A percentile compares a stretch with the other conserved stretches of the same genome.
phyloP scores from a whole-genome alignment of 345 rosid species.

The Isatis tinctoria region DNA sequence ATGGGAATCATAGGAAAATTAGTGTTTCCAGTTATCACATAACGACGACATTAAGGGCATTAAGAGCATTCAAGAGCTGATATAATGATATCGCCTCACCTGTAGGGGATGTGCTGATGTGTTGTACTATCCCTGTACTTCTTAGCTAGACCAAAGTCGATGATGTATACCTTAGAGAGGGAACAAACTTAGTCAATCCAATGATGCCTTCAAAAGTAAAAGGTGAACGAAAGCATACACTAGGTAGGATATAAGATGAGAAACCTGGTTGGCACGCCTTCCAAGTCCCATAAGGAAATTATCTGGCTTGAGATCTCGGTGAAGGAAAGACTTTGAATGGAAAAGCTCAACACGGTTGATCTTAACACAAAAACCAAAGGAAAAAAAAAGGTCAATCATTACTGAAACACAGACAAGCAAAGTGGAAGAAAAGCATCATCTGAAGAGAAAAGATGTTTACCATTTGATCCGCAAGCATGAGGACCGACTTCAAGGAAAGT shows the following conservation, averaged over 20 bases:
- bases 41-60: not conserved
- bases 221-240: not conserved
- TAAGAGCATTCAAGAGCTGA: not conserved
- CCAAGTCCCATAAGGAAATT: slow-evolving; percentile 61
- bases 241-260: not conserved
- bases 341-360: slow-evolving; percentile 19
- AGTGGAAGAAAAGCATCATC: not conserved
- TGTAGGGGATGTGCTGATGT: slow-evolving; percentile 53
- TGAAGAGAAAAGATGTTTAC: slow-evolving; percentile 25
- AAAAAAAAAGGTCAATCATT: not conserved
- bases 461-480: slow-evolving; percentile 73
- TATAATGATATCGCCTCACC: slow-evolving; percentile 22
- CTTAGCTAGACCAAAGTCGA: slow-evolving; percentile 62
- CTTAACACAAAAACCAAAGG: not conserved
- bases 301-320: slow-evolving; percentile 59
- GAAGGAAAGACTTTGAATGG: slow-evolving; percentile 58
- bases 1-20: not conserved
- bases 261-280: slow-evolving; percentile 57
- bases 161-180: slow-evolving; percentile 41
- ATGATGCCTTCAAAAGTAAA: not conserved
- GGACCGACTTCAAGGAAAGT: slow-evolving; percentile 56
- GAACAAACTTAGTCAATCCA: not conserved
- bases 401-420: not conserved
- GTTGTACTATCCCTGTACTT: slow-evolving; percentile 53
- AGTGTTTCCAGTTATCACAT: not conserved